Base-by-base conservation (phyloP, 352 stramenopile genomes). In the Phytophthora kernoviae region DNA sequence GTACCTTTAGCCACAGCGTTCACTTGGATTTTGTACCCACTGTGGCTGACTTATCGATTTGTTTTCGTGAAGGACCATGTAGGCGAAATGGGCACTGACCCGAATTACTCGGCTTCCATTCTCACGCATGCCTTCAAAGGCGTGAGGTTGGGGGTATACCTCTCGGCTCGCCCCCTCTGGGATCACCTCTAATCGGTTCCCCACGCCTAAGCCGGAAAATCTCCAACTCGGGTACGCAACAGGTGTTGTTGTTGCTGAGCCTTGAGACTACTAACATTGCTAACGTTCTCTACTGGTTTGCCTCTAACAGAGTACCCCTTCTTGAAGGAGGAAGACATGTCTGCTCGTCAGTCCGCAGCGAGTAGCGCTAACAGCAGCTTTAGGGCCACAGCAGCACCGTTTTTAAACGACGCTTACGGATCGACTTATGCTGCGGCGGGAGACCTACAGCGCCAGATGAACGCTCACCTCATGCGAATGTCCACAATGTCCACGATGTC, bases 41-140 rank as follows among this genome's bases (percentile, higher is more conserved):
- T 45, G 4, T 8, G 24, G 43, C 47, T 55, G 42, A 49, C 44
- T 30, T 36, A 14, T 53, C 48, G 26, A 18, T 58, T 17, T 48
- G 2, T 40, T 39, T 53, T 0, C 20, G 56, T 50, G 18, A 6
- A 60, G 51, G 41, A 46, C 18, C 37, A 65, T n/a, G 56, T 73
- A 33, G 56, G 51, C 11, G 51, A 70, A 42, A 65, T 70, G 49
- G 54, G 54, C 41, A 20, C 46, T 49, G 66, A 87, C 12, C 68
- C 68, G 5, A 73, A 77, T 26, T 83, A 81, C 41, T 74, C 79
- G 1, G 63, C 80, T 5, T 75, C 77, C 17, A 75, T 90, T 54
- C 65, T 90, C 14, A 84, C 75, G 8, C 79, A 92, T 26, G 81
- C 83, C 12, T 90, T 92, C 52, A 88, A 89, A 49, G 81, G 71